A percentile compares a stretch with the other conserved stretches of the same genome.
phyloP scores from a whole-genome alignment of 768 basidiomycete species.

The Leccinum subtestaceum region DNA sequence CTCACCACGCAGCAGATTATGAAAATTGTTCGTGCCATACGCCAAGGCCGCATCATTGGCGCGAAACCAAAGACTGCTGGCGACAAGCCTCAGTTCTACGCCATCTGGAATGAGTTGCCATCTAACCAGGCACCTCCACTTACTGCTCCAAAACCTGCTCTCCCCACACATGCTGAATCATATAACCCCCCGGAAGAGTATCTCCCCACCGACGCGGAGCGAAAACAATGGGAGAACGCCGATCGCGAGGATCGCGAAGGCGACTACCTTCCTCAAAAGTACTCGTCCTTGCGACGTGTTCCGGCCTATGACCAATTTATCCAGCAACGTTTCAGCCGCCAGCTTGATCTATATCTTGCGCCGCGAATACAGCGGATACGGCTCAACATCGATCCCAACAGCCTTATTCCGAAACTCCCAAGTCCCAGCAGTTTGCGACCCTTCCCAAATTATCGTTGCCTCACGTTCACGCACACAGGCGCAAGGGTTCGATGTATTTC shows the following conservation, averaged over 20 bases:
- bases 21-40: constrained; percentile 99
- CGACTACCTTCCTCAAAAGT: constrained; percentile 87
- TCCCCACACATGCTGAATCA: constrained; percentile 93
- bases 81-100: constrained; percentile 68
- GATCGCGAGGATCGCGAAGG: constrained; percentile 89
- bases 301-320: constrained; percentile 91
- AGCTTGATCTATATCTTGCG: constrained; percentile 94
- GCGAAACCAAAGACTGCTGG: constrained; percentile 78
- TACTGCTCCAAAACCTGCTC: constrained; percentile 85
- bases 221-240: constrained; percentile 73
- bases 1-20: constrained; percentile 64
- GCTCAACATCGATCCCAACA: constrained; percentile 88
- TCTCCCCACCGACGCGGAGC: constrained; percentile 80
- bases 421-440: constrained; percentile 88
- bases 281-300: constrained; percentile 79
- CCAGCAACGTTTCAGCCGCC: constrained; percentile 89
- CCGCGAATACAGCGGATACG: constrained; percentile 85
- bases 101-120: constrained; percentile 86
- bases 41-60: constrained; percentile 90
- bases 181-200: constrained; percentile 99
- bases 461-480: constrained; percentile 66
- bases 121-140: constrained; percentile 79
- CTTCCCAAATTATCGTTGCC: constrained; percentile 84
- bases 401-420: constrained; percentile 90
- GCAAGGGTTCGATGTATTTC: constrained; percentile 72